phyloP scores from a whole-genome alignment of 2,329 filamentous ascomycete genomes.

The Xylaria sp. region DNA sequence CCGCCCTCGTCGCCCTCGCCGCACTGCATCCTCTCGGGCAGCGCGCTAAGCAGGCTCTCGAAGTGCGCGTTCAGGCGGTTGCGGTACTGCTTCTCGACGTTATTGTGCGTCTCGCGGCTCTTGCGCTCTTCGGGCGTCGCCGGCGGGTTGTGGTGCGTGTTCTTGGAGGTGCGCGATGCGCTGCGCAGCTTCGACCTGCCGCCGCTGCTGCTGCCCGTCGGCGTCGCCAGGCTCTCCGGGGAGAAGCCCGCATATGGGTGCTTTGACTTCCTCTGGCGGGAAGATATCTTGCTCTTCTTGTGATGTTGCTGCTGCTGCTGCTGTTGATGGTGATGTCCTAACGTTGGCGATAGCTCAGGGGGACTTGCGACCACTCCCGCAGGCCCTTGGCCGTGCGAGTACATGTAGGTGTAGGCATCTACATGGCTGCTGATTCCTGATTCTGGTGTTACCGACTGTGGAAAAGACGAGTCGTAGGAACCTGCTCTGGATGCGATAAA shows the following conservation, averaged over 20 bases:
- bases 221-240: conserved; percentile 29
- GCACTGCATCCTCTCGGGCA: conserved; percentile 52
- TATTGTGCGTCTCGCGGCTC: conserved; percentile 56
- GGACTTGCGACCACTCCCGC: conserved; percentile 38
- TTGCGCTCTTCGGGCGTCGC: conserved; percentile 49
- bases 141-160: conserved; percentile 52
- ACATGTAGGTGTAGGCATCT: conserved; percentile 44
- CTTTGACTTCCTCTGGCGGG: conserved; percentile 39
- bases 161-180: conserved; percentile 51
- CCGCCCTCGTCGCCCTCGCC: conserved; percentile 45
- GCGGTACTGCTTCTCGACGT: conserved; percentile 62
- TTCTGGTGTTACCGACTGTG: conserved; percentile 40
- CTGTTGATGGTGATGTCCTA: conserved; percentile 26
- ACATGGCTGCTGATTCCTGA: conserved; percentile 38
- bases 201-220: conserved; percentile 1
- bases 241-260: conserved; percentile 36
- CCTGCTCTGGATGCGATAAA: conserved; percentile 41
- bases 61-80: conserved; percentile 60
- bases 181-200: conserved; percentile 49
- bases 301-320: conserved; percentile 29
- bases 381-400: conserved; percentile 42
- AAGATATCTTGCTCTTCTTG: conserved; percentile 38
- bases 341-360: conserved; percentile 38
- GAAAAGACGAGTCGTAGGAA: conserved; percentile 44
- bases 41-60: conserved; percentile 55